phyloP scores from a whole-genome alignment of 2,329 filamentous ascomycete species.

The Shiraia bambusicola region DNA sequence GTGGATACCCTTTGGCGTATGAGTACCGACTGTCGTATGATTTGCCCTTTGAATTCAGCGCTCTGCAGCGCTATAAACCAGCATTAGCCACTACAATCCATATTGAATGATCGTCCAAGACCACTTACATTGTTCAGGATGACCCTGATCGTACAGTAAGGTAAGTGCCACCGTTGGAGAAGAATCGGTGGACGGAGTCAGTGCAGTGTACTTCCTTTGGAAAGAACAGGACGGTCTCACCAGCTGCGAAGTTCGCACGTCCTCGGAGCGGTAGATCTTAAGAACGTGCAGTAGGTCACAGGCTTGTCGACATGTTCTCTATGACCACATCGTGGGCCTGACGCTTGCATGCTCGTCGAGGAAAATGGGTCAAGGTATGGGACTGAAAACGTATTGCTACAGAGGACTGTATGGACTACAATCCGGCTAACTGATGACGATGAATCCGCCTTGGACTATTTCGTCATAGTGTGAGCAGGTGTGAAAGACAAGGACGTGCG shows the following conservation, averaged over 20 bases:
- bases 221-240: conserved; percentile 26
- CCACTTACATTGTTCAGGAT: conserved; percentile 22
- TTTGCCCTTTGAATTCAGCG: conserved; percentile 19
- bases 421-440: not conserved
- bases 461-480: too few relatives aligned
- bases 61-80: conserved; percentile 22
- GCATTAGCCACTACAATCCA: conserved; percentile 12
- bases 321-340: too few relatives aligned
- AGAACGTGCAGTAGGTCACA: conserved; percentile 12
- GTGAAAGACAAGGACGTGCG: too few relatives aligned
- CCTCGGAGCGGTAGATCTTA: conserved; percentile 18
- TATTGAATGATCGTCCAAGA: conserved; percentile 8
- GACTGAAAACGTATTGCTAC: too few relatives aligned
- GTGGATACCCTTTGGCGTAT: conserved; percentile 5
- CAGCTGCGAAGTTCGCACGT: conserved; percentile 21
- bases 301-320: too few relatives aligned
- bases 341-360: too few relatives aligned
- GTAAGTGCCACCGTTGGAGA: conserved; percentile 19
- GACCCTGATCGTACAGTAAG: conserved; percentile 8
- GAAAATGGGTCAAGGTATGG: too few relatives aligned
- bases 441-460: too few relatives aligned
- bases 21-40: conserved; percentile 13
- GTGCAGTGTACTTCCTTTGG: conserved; percentile 22
- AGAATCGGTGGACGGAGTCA: conserved; percentile 25
- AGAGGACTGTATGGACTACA: too few relatives aligned